Evolutionary conservation across 768 basidiomycete species (phyloP).

Genomic region (Suillus lakei): DNA sequence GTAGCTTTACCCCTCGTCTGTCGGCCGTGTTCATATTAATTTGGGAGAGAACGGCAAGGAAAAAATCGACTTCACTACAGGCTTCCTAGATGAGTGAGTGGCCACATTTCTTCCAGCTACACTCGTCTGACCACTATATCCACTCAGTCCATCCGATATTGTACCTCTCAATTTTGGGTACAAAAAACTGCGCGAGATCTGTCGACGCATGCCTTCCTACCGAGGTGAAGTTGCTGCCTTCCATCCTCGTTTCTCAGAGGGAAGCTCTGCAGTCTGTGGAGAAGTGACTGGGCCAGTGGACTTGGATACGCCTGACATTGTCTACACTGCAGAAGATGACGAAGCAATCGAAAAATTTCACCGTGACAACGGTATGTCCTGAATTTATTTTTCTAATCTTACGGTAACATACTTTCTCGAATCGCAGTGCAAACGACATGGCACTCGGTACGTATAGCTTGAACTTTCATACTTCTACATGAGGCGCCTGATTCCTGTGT

Average conservation of each 20-base stretch:
- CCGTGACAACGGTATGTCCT: constrained; percentile 22
- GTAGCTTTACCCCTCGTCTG: constrained; percentile 48
- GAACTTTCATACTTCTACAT: not conserved
- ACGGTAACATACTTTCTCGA: not conserved
- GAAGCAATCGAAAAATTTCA: constrained; percentile 36
- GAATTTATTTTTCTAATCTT: not conserved
- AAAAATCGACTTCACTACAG: constrained; percentile 48
- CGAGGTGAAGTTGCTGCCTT: constrained; percentile 34
- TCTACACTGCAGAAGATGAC: constrained; percentile 41
- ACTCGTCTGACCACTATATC: too few species aligned
- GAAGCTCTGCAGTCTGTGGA: constrained; percentile 32
- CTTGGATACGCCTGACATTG: constrained; percentile 34
- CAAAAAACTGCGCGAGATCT: constrained; percentile 31
- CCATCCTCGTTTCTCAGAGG: constrained; percentile 23
- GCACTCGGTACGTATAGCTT: constrained; percentile 34
- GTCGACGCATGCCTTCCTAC: constrained; percentile 48
- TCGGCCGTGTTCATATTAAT: constrained; percentile 52
- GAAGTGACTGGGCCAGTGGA: constrained; percentile 22
- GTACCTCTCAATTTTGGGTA: constrained; percentile 32
- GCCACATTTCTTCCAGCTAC: too few species aligned
- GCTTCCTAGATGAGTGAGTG: constrained; percentile 51
- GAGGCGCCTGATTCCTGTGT: not conserved
- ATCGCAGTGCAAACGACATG: constrained; percentile 36
- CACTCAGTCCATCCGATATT: too few species aligned
- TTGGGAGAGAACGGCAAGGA: constrained; percentile 45